phyloP scores from a whole-genome alignment of 441 rosid species.

The Adansonia rubrostipa region DNA sequence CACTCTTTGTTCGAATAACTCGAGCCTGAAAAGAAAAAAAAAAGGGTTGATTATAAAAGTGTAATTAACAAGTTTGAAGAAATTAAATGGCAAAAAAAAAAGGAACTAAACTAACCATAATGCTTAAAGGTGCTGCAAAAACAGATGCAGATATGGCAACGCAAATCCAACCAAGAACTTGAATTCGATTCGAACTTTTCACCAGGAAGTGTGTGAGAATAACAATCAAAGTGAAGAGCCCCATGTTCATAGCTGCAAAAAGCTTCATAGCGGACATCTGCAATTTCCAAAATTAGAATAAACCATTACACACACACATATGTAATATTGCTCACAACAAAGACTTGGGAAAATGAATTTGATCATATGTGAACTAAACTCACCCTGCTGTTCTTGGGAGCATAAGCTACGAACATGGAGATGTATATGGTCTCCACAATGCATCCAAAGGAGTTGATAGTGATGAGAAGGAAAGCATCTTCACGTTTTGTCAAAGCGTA shows the following conservation, averaged over 20 bases:
- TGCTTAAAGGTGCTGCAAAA: slow-evolving; percentile 80
- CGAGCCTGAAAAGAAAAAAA: slow-evolving; percentile 45
- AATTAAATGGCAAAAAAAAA: not conserved
- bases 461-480: slow-evolving; percentile 63
- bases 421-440: slow-evolving; percentile 72
- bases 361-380: not conserved
- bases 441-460: slow-evolving; percentile 84
- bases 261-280: slow-evolving; percentile 69
- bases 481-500: slow-evolving; percentile 59
- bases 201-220: slow-evolving; percentile 48
- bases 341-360: not conserved
- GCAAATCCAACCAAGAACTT: slow-evolving; percentile 81
- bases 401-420: slow-evolving; percentile 57
- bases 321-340: not conserved
- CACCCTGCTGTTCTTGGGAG: slow-evolving; percentile 57
- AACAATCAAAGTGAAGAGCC: slow-evolving; percentile 50
- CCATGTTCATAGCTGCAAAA: slow-evolving; percentile 60
- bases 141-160: slow-evolving; percentile 66
- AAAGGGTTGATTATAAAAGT: not conserved
- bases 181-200: slow-evolving; percentile 25
- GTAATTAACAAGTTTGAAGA: not conserved
- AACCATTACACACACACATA: not conserved
- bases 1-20: slow-evolving; percentile 79
- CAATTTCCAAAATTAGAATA: slow-evolving; percentile 20
- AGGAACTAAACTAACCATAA: slow-evolving; percentile 47